Conservation (phyloP, 176 grass and related monocot species). For the Leersia perrieri region DNA sequence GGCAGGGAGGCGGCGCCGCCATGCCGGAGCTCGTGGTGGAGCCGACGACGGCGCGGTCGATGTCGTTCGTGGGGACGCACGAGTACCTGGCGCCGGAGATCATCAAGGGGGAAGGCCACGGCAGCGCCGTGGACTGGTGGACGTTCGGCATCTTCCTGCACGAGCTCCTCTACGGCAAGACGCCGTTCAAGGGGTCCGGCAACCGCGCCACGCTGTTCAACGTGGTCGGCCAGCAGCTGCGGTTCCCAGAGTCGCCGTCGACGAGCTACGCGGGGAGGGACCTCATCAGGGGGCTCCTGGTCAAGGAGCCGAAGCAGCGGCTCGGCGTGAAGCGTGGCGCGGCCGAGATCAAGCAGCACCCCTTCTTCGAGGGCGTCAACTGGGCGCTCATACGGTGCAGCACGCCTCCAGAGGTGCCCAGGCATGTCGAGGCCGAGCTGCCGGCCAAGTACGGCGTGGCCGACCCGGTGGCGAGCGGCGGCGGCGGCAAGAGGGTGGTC, state of each 20-base stretch:
- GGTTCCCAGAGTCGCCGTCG: conserved; percentile 52
- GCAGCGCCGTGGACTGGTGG: conserved; percentile 94
- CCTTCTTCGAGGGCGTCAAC: conserved; percentile 84
- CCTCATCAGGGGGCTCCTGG: conserved; percentile 59
- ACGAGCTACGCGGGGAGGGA: conserved; percentile 46
- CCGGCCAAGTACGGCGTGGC: background rate
- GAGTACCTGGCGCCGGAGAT: conserved; percentile 94
- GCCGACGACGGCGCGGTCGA: conserved; percentile 66
- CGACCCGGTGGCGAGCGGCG: background rate
- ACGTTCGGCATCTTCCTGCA: conserved; percentile 82
- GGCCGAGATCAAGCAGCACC: conserved; percentile 74
- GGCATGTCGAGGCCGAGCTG: background rate
- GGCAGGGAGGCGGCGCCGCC: conserved; percentile 24
- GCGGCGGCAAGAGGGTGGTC: background rate
- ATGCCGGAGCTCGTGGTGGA: conserved; percentile 69
- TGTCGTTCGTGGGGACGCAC: conserved; percentile 90
- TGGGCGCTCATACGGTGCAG: conserved; percentile 76
- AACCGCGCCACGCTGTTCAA: conserved; percentile 78
- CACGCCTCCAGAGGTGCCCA: conserved; percentile 14
- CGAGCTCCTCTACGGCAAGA: conserved; percentile 74
- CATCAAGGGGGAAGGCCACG: conserved; percentile 85
- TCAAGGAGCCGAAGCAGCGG: conserved; percentile 67
- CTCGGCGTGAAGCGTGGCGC: conserved; percentile 65
- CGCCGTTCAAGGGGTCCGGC: conserved; percentile 74
- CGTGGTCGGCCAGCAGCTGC: conserved; percentile 61